These are phyloP conservation scores for Beta corolliflora DNA, from an alignment of 179 eudicot genomes.

Conservation along the genomic window DNA sequence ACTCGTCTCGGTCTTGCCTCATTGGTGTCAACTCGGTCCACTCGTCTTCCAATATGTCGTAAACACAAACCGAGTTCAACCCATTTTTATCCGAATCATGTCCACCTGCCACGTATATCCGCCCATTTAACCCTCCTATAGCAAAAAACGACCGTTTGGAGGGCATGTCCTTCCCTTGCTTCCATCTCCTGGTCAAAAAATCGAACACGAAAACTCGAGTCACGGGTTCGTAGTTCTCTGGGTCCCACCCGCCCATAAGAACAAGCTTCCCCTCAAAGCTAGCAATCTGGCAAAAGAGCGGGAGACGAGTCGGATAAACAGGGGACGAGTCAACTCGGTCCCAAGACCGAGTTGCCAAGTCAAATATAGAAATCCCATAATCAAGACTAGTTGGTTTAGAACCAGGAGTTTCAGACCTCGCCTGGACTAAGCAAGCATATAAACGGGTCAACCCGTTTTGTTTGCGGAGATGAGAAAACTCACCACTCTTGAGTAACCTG, in stretches of 20 bases:
- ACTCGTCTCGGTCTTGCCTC: slow-evolving; percentile 73
- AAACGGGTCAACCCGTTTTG: slow-evolving; percentile 40
- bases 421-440: slow-evolving; percentile 59
- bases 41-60: slow-evolving; percentile 39
- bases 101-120: slow-evolving; percentile 60
- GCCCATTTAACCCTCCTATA: slow-evolving; percentile 34
- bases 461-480: slow-evolving; percentile 51
- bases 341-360: slow-evolving; percentile 39
- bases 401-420: slow-evolving; percentile 11
- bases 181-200: slow-evolving; percentile 30
- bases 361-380: slow-evolving; percentile 53
- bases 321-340: slow-evolving; percentile 49
- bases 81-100: slow-evolving; percentile 75
- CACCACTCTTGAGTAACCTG: slow-evolving; percentile 36
- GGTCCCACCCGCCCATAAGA: slow-evolving; percentile 70
- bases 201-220: slow-evolving; percentile 19
- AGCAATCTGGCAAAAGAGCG: slow-evolving; percentile 54
- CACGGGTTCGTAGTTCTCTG: slow-evolving; percentile 48
- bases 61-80: slow-evolving; percentile 46
- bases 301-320: slow-evolving; percentile 51
- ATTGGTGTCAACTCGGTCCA: slow-evolving; percentile 63
- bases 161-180: slow-evolving; percentile 53
- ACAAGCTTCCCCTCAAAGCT: slow-evolving; percentile 58
- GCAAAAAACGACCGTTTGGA: slow-evolving; percentile 55
- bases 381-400: slow-evolving; percentile 28